These are phyloP conservation scores for Tetrapisispora arboricola DNA, from an alignment of 805 yeast genomes.

Conservation along the genomic window DNA sequence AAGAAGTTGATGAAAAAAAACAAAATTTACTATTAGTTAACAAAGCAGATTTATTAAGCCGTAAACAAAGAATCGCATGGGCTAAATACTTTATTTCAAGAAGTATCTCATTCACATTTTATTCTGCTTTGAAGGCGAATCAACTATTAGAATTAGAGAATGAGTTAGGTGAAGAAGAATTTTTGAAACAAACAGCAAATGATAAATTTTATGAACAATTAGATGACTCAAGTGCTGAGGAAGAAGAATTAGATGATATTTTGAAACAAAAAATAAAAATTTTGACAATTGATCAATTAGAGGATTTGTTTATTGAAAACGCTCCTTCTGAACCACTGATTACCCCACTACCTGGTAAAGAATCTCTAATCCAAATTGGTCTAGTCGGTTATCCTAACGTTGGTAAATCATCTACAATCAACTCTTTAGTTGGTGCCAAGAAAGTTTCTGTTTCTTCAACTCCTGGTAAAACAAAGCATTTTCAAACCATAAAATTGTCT, in stretches of 20 bases:
- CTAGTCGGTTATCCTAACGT: conserved; percentile 96
- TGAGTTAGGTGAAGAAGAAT: conserved; percentile 23
- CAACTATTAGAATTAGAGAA: conserved; percentile 58
- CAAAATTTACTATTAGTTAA: conserved; percentile 76
- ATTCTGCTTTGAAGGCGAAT: conserved; percentile 83
- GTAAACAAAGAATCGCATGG: conserved; percentile 74
- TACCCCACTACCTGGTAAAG: conserved; percentile 46
- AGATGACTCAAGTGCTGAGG: conserved; percentile 16
- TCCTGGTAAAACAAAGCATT: conserved; percentile 98
- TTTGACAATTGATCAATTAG: conserved; percentile 74
- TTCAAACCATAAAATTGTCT: conserved; percentile 86
- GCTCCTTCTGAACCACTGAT: conserved; percentile 59
- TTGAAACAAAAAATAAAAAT: conserved; percentile 50
- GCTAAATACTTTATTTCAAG: conserved; percentile 65
- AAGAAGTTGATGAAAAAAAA: conserved; percentile 65
- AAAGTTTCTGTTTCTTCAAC: conserved; percentile 97
- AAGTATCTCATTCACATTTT: conserved; percentile 77
- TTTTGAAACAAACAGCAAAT: conserved; percentile 25
- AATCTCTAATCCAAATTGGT: conserved; percentile 74
- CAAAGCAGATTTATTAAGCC: conserved; percentile 81
- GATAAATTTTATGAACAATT: conserved; percentile 10
- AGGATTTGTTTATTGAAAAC: conserved; percentile 59
- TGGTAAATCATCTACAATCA: conserved; percentile 95
- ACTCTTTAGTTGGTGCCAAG: conserved; percentile 91
- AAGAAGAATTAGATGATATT: conserved; percentile 27